These are phyloP conservation scores for Fragaria nilgerrensis DNA, from an alignment of 306 rosid species.

Conservation along the genomic window DNA sequence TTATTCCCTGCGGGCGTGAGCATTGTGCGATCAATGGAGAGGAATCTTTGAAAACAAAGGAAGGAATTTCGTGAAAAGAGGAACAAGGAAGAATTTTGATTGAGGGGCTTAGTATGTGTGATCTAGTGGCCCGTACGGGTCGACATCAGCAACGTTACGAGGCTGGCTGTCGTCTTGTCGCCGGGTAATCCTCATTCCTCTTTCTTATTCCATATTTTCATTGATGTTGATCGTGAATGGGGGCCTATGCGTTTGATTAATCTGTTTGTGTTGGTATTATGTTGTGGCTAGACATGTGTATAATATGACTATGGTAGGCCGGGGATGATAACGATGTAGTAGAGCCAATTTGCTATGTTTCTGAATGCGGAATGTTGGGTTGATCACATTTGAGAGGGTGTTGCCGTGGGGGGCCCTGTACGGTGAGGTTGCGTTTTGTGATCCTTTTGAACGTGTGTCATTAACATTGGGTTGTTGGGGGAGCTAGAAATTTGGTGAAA, in stretches of 20 bases:
- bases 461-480: not conserved
- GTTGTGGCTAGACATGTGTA: not conserved
- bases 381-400: not conserved
- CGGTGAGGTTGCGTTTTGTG: not conserved
- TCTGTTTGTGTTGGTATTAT: not conserved
- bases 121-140: constrained; percentile 87
- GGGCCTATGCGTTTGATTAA: too few relatives aligned
- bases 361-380: not conserved
- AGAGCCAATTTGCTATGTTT: not conserved
- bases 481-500: not conserved
- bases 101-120: constrained; percentile 48
- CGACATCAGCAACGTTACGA: constrained; percentile 83
- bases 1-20: constrained; percentile 32
- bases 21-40: constrained; percentile 12
- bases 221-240: not conserved
- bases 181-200: constrained; percentile 49
- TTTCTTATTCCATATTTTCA: not conserved
- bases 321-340: not conserved
- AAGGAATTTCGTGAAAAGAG: not conserved
- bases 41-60: constrained; percentile 10
- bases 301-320: not conserved
- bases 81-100: not conserved
- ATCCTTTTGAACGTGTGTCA: not conserved
- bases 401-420: not conserved
- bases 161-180: constrained; percentile 74